Base-by-base conservation (phyloP, 257 asterid species). In the Solanum sitiens region DNA sequence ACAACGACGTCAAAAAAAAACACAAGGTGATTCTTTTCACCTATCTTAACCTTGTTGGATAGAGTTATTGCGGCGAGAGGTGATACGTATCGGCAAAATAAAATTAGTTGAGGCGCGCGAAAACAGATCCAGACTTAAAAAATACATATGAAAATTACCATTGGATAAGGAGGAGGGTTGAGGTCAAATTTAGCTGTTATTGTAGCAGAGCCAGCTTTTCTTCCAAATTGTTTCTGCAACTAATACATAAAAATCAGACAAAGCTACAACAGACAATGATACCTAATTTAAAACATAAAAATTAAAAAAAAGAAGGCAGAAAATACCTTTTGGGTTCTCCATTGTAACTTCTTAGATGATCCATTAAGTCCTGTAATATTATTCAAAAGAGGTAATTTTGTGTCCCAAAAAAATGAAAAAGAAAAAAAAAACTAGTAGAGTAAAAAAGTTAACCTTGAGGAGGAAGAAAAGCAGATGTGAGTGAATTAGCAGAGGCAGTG, bases 81-180 rank as follows among this genome's bases (percentile, higher is more conserved):
- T 6, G 9, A 0, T 1, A 50, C 0, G 0, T 50, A 15, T 50
- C 9, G 10, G 0, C 16, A 16, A 16, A 16, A 53, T 53, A 16
- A 53, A n/a, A n/a, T n/a, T n/a, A n/a, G 23, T 2, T 2, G 0
- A 50, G 23, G 4, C 6, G 3, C 0, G 4, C 0, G 59, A 50
- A 50, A 50, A 15, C 8, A 50, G 59, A 47, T 20, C 2, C n/a
- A 6, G 2, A 18, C n/a, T 53, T 0, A 6, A 53, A 53, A 53
- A 53, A 53, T 50, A 50, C 63, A 53, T 6, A 53, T 2, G 16
- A 53, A 53, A 42, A 1, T 18, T 92, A 97, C 99, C 88, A 92
- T 90, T 20, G 95, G 70, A 88, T 95, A 97, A 5, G 99, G 98
- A 30, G 99, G 99, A 82, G 97, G 92, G 88, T 90, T 93, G 73